Base-by-base conservation (phyloP, 1,284 basidiomycete species). In the Anthracocystis walkeri region DNA sequence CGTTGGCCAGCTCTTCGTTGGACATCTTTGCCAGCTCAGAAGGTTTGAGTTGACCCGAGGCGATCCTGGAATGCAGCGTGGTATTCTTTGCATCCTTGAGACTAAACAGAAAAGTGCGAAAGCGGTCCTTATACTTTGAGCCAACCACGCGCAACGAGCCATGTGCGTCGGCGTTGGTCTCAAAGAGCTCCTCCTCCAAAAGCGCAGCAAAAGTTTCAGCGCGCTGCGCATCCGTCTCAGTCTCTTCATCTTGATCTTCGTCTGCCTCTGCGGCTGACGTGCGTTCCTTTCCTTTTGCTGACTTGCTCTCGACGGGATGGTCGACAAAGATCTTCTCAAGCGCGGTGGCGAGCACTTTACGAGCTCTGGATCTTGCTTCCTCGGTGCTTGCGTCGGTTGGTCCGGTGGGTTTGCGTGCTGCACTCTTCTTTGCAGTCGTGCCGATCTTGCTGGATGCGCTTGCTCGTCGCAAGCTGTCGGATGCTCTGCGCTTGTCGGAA, bases 1-100 rank as follows among this genome's bases (percentile, higher is more conserved):
- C 83, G 64, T 85, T 85, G 44, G 83, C 83, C 8, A 85, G 73
- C 67, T 79, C 80, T 44, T 82, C 76, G 59, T 74, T 81, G 18
- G 74, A 62, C 78, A 85, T 66, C 53, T 66, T 65, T 29, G 81
- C 82, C 33, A 85, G 58, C 18, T 75, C 65, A 53, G 57, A 44
- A n/a, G 82, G 62, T n/a, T 58, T 20, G 16, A 85, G 70, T 14
- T 65, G 66, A 27, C 76, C 79, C 6, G 76, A 66, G 3, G 79
- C 75, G 33, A 85, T 83, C 57, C 80, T 71, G 33, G 56, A 64
- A 64, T 80, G 82, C 65, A 85, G 57, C 21, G 78, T 67, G 18
- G 63, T 68, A 67, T 85, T 85, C 46, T 73, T 78, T 41, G 74
- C 62, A 71, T 85, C 83, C 61, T 82, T 84, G 31, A 85, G 75